Evolutionary conservation across 2,329 filamentous ascomycete species (phyloP), one percentile per base, ranked within the genome.

Genomic region (Hypoxylon sp.): DNA sequence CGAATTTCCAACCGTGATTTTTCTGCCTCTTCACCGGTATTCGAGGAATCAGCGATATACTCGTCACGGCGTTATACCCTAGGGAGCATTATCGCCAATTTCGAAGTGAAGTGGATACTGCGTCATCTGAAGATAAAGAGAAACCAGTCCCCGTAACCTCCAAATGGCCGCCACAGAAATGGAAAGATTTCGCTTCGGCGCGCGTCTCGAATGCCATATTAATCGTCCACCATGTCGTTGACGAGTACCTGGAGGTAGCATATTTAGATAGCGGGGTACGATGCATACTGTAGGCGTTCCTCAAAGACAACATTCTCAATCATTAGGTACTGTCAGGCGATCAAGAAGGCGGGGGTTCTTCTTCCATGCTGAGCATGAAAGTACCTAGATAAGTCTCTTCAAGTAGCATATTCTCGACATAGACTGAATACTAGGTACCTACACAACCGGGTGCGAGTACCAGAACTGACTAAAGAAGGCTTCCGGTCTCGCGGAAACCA

Each of bases 201-300:
- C 87, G 90, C 66, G 79, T 88, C 4, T 84, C 83, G 64, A 82
- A 86, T 26, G 78, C 84, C 2, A 85, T 90, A 4, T 57, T 80
- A 0, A 63, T 85, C 0, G 83, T 89, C 0, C 87, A 91, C 50
- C 62, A 78, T 1, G 91, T 87, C 74, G 85, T 89, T 55, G 55
- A 63, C 1, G 73, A 70, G 0, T 75, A 86, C 0, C 10, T 67
- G 13, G 14, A 0, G 11, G 26, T 1, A 24, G 24, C 9, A 5
- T 63, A 48, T 5, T 24, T 31, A 31, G 53, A 63, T 14, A 9
- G 1, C 1, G 5, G 19, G 31, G 53, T 67, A 2, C 31, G 48
- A 6, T 4, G 9, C 3, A 3, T 5, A 22, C 26, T 59, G 4
- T 33, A 24, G 53, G 1, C 11, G 11, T 59, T 44, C 14, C 54